These are phyloP conservation scores for Parasarocladium wereldwijsianum DNA, from an alignment of 2,329 filamentous ascomycete species.

Conservation along the genomic window DNA sequence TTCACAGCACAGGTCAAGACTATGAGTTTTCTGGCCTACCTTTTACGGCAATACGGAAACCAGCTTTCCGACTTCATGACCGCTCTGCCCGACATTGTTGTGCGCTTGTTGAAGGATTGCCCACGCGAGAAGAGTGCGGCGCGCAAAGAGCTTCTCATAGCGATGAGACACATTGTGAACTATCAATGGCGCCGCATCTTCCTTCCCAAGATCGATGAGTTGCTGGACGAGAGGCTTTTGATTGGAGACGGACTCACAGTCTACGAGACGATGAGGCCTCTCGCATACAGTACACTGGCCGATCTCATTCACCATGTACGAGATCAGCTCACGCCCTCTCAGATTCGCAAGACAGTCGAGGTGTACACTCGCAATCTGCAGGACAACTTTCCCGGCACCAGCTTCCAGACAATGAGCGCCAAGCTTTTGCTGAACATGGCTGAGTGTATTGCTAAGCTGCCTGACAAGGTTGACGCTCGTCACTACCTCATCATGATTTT, in stretches of 20 bases:
- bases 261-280: constrained; percentile 86
- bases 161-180: constrained; percentile 96
- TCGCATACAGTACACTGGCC: constrained; percentile 96
- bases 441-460: constrained; percentile 88
- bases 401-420: constrained; percentile 98
- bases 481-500: constrained; percentile 96
- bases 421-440: constrained; percentile 96
- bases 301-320: constrained; percentile 95
- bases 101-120: constrained; percentile 83
- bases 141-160: constrained; percentile 87
- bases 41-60: constrained; percentile 75
- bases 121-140: constrained; percentile 87
- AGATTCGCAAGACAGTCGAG: constrained; percentile 90
- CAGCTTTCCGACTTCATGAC: constrained; percentile 80
- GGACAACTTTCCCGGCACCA: constrained; percentile 91
- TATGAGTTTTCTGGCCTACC: constrained; percentile 94
- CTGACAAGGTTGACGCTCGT: constrained; percentile 84
- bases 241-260: constrained; percentile 94
- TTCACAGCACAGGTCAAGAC: constrained; percentile 98
- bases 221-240: constrained; percentile 84
- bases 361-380: constrained; percentile 95
- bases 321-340: constrained; percentile 72
- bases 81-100: constrained; percentile 74
- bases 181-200: constrained; percentile 98
- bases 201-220: constrained; percentile 81